These are phyloP conservation scores for Suhomyces choctaworum DNA, from an alignment of 1,139 yeast species.

Conservation along the genomic window DNA sequence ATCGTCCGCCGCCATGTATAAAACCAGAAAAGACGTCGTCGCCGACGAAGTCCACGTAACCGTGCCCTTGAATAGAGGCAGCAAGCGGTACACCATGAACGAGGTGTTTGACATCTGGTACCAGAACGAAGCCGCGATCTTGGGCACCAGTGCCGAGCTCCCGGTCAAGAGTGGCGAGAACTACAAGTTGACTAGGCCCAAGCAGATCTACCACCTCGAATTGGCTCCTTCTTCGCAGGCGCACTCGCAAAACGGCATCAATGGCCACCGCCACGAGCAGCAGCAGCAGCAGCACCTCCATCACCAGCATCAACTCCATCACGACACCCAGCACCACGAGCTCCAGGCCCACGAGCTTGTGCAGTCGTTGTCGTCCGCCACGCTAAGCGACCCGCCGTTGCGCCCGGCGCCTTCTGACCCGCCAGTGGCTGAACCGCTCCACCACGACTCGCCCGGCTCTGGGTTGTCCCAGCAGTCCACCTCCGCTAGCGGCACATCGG, in stretches of 20 bases:
- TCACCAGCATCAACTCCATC: neutral
- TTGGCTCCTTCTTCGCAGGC: conserved; percentile 15
- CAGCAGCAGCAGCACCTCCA: no score
- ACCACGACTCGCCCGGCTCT: neutral
- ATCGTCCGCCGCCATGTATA: conserved; percentile 10
- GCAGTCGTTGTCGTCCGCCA: neutral
- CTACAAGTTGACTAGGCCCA: conserved; percentile 33
- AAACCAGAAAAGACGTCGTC: conserved; percentile 8
- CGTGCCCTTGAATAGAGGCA: conserved; percentile 41
- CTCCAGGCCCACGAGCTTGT: neutral
- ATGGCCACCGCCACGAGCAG: neutral
- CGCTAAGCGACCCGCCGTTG: neutral
- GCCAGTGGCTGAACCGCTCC: neutral
- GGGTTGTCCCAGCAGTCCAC: neutral
- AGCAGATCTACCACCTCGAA: conserved; percentile 41
- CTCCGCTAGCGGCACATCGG: neutral
- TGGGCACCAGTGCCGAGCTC: conserved; percentile 24
- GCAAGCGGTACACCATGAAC: conserved; percentile 48
- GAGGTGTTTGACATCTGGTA: conserved; percentile 58
- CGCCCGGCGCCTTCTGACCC: neutral
- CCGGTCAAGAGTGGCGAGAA: conserved; percentile 31
- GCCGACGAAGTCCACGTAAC: conserved; percentile 15
- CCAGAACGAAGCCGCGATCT: conserved; percentile 40
- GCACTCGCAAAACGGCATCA: conserved; percentile 1
- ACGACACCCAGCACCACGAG: neutral